These are phyloP conservation scores for Friedmanniomyces endolithicus DNA, from an alignment of 495 filamentous ascomycete genomes.

Conservation along the genomic window DNA sequence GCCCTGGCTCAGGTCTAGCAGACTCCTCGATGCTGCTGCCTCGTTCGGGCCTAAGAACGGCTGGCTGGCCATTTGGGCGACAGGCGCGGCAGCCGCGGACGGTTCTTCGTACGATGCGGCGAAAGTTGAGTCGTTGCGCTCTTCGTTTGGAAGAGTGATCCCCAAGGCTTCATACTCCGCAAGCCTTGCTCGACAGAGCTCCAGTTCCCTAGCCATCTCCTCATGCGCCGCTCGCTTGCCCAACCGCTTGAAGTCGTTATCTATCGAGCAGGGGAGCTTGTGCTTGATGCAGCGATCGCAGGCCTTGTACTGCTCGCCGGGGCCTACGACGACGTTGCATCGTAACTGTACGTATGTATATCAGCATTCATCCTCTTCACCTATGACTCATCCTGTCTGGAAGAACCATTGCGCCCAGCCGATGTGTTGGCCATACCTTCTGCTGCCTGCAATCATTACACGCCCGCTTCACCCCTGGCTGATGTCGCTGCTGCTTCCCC, in stretches of 20 bases:
- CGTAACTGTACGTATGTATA: conserved; percentile 45
- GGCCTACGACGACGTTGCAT: conserved; percentile 55
- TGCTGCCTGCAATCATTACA: conserved; percentile 95
- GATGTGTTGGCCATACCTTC: conserved; percentile 47
- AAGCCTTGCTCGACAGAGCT: conserved; percentile 40
- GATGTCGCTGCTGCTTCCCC: conserved; percentile 7
- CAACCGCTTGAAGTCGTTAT: conserved; percentile 85
- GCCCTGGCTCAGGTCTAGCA: conserved; percentile 17
- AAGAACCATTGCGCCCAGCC: neutral
- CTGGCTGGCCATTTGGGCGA: conserved; percentile 14
- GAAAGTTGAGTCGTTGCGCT: too few relatives aligned
- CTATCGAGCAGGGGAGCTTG: conserved; percentile 80
- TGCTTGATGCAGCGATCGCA: conserved; percentile 78
- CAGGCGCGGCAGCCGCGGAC: conserved; percentile 1
- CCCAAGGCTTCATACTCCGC: conserved; percentile 19
- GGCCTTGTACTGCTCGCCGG: conserved; percentile 68
- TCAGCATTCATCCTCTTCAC: conserved; percentile 5
- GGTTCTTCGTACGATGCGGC: neutral
- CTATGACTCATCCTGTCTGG: neutral
- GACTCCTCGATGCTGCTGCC: conserved; percentile 12
- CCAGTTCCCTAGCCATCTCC: conserved; percentile 68
- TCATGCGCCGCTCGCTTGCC: conserved; percentile 84
- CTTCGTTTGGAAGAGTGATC: conserved; percentile 29
- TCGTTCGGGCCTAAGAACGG: conserved; percentile 17
- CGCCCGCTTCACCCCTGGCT: conserved; percentile 50